A percentile compares a stretch with the other conserved stretches of the same genome.
phyloP scores from a whole-genome alignment of 305 asterid genomes.

The Plantago lanceolata region DNA sequence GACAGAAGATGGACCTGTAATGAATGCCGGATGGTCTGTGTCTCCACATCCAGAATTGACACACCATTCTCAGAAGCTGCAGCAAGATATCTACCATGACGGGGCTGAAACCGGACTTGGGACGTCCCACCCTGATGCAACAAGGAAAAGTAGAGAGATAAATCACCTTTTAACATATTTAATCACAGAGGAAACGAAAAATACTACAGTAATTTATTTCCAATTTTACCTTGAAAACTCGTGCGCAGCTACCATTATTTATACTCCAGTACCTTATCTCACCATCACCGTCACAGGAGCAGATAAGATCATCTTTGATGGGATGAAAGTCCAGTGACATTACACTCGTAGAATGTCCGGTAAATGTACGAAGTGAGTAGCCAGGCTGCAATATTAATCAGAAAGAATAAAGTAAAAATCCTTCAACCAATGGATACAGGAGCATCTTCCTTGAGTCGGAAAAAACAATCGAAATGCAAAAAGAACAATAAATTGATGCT shows the following conservation, averaged over 20 bases:
- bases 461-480: too few species aligned
- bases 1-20: constrained; percentile 44
- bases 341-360: constrained; percentile 86
- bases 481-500: too few species aligned
- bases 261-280: constrained; percentile 95
- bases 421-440: too few species aligned
- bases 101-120: constrained; percentile 94
- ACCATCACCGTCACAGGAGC: constrained; percentile 93
- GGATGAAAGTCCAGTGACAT: constrained; percentile 97
- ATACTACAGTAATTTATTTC: not conserved
- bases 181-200: not conserved
- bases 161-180: not conserved
- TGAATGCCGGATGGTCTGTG: constrained; percentile 74
- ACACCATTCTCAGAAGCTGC: constrained; percentile 90
- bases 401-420: too few species aligned
- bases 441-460: too few species aligned
- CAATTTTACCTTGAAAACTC: constrained; percentile 66
- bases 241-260: constrained; percentile 61
- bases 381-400: constrained; percentile 50
- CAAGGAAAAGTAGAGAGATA: constrained; percentile 1
- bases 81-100: constrained; percentile 80
- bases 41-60: constrained; percentile 75
- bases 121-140: constrained; percentile 66
- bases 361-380: constrained; percentile 76
- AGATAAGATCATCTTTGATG: constrained; percentile 83